Percentiles rank a stretch among this genome's conserved stretches.
These are phyloP conservation scores for Xylaria sp. DNA, from an alignment of 2,329 filamentous ascomycete species.

Conservation along the genomic window DNA sequence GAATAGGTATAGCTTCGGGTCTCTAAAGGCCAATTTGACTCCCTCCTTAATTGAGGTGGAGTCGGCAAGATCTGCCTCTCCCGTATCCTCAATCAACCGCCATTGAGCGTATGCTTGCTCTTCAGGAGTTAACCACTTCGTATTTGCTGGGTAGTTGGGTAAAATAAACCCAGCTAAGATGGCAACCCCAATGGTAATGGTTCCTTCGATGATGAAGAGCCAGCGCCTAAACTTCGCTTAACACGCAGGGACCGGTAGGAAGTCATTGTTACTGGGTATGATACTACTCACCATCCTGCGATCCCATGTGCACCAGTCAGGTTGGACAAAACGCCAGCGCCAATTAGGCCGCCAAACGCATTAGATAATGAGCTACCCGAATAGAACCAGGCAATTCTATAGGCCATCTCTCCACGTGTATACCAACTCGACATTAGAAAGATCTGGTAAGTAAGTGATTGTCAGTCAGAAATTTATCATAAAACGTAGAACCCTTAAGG, in stretches of 20 bases:
- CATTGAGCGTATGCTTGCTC: constrained; percentile 65
- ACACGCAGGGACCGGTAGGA: not conserved
- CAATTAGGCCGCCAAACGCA: constrained; percentile 63
- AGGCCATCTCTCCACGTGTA: constrained; percentile 56
- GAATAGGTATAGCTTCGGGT: constrained; percentile 64
- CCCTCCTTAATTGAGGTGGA: constrained; percentile 57
- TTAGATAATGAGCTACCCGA: constrained; percentile 60
- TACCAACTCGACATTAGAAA: constrained; percentile 61
- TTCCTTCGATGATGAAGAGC: constrained; percentile 56
- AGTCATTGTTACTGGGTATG: not conserved
- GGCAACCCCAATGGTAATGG: constrained; percentile 54
- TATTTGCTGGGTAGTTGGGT: constrained; percentile 65
- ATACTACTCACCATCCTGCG: constrained; percentile 50
- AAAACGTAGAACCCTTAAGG: not conserved
- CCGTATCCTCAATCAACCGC: constrained; percentile 61
- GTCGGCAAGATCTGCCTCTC: constrained; percentile 56
- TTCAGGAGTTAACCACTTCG: constrained; percentile 62
- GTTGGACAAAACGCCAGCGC: constrained; percentile 60
- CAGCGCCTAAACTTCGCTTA: constrained; percentile 45
- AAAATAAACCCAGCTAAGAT: constrained; percentile 53
- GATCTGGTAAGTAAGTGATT: constrained; percentile 41
- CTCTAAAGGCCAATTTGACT: constrained; percentile 59
- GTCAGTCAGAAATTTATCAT: constrained; percentile 11
- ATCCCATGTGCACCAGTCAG: constrained; percentile 54
- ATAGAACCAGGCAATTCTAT: constrained; percentile 61